phyloP scores from a whole-genome alignment of 2,329 filamentous ascomycete species.

The Fusarium chaquense region DNA sequence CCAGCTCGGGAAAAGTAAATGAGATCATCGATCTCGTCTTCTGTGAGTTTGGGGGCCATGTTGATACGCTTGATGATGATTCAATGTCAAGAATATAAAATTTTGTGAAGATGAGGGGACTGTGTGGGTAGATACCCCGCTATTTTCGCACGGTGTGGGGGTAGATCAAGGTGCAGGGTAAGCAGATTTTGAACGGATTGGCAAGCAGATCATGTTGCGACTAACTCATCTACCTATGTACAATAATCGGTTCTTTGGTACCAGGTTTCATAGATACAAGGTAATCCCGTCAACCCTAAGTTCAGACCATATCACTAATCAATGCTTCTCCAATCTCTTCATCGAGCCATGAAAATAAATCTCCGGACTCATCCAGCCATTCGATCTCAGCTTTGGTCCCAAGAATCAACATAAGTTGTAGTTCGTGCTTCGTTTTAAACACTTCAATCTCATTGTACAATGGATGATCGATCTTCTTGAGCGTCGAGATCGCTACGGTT shows the following conservation, averaged over 20 bases:
- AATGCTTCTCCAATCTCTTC: slow-evolving; percentile 49
- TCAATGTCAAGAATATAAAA: slow-evolving; percentile 45
- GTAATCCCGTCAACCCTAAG: accelerated
- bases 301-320: neutral
- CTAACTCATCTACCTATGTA: no score
- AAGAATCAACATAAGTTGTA: slow-evolving; percentile 80
- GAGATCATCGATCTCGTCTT: slow-evolving; percentile 91
- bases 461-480: slow-evolving; percentile 58
- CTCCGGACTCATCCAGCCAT: slow-evolving; percentile 68
- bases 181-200: neutral
- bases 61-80: slow-evolving; percentile 32
- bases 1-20: slow-evolving; percentile 87
- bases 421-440: slow-evolving; percentile 62
- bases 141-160: slow-evolving; percentile 52
- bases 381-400: slow-evolving; percentile 84
- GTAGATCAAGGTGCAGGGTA: slow-evolving; percentile 42
- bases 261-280: no score
- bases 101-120: slow-evolving; percentile 56
- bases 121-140: slow-evolving; percentile 52
- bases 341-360: slow-evolving; percentile 65
- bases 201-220: neutral
- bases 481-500: slow-evolving; percentile 64
- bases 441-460: slow-evolving; percentile 49
- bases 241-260: no score
- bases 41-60: slow-evolving; percentile 69